Base-by-base conservation (phyloP, 441 rosid genomes). In the Biscutella laevigata region DNA sequence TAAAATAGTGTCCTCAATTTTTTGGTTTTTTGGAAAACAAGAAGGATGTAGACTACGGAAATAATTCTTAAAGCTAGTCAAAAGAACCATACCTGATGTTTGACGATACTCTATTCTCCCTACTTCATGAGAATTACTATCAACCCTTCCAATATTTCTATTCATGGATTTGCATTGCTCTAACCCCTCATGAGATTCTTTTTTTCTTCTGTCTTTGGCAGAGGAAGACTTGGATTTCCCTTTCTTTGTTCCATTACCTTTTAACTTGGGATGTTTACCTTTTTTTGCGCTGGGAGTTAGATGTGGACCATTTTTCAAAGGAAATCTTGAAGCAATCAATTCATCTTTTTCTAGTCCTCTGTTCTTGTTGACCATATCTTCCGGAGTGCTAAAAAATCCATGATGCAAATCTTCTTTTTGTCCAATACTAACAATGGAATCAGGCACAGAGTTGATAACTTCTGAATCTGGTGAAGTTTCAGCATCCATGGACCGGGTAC, bases 391-490 rank as follows among this genome's bases (percentile, higher is more conserved):
- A 64, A 64, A 72, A 75, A 40, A 66, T 46, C 56, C 34, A 67
- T 59, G 63, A 25, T 55, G 73, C 37, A 65, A 62, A 59, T 48
- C 74, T 61, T 64, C 85, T 71, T 51, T 71, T 45, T 53, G 72
- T 57, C 71, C 70, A 53, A 69, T 62, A 62, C 62, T 62, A 37
- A 44, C 68, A 62, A 75, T 79, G 46, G 71, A 52, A 57, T 82
- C 96, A 61, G 87, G 81, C 71, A 70, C 74, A 61, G 67, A 30
- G 77, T 86, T 84, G 32, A 86, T 84, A 49, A 86, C 95, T 79
- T 88, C 97, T n/a, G 99, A 92, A 79, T 92, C 99, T 9, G 99
- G 99, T 62, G 99, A 92, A 64, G 97, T 86, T 76, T 82, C 95
- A 51, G 88, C 76, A 60, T 77, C 86, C 48, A 76, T 38, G 59